Conservation (phyloP, 805 yeast species). For the Wickerhamomyces ciferrii region DNA sequence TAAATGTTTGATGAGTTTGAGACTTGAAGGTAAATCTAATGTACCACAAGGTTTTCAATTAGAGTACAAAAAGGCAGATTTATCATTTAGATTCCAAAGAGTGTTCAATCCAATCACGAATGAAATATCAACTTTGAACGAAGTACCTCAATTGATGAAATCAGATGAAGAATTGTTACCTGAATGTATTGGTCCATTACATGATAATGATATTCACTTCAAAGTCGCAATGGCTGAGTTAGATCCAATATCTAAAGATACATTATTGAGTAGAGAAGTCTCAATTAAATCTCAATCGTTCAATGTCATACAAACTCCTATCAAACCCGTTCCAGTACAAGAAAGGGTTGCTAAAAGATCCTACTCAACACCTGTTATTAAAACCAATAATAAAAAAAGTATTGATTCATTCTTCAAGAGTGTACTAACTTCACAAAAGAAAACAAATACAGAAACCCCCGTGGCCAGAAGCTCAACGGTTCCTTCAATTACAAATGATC, state of each 20-base stretch:
- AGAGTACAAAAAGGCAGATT: slow-evolving; percentile 61
- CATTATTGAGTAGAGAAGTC: slow-evolving; percentile 15
- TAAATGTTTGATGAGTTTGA: slow-evolving; percentile 48
- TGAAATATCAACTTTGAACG: slow-evolving; percentile 52
- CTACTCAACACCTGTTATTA: slow-evolving; percentile 1
- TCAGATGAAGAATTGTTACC: slow-evolving; percentile 23
- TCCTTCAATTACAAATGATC: background rate
- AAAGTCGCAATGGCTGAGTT: slow-evolving; percentile 60
- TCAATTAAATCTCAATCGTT: background rate
- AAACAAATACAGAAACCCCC: background rate
- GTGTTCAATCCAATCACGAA: slow-evolving; percentile 66
- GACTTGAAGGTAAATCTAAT: slow-evolving; percentile 51
- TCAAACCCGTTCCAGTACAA: background rate
- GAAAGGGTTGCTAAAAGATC: slow-evolving; percentile 3
- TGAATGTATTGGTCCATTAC: slow-evolving; percentile 33
- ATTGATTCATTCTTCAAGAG: slow-evolving; percentile 12
- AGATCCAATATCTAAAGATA: slow-evolving; percentile 45
- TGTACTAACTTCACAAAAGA: background rate
- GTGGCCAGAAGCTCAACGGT: background rate
- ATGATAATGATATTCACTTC: slow-evolving; percentile 41
- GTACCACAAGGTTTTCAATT: slow-evolving; percentile 54
- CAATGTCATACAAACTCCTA: background rate
- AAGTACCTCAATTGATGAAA: slow-evolving; percentile 37
- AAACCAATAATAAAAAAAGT: background rate
- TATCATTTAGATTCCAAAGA: slow-evolving; percentile 80